These are phyloP conservation scores for Mucor saturninus DNA, from an alignment of 371 early-diverging fungal genomes.

Conservation along the genomic window DNA sequence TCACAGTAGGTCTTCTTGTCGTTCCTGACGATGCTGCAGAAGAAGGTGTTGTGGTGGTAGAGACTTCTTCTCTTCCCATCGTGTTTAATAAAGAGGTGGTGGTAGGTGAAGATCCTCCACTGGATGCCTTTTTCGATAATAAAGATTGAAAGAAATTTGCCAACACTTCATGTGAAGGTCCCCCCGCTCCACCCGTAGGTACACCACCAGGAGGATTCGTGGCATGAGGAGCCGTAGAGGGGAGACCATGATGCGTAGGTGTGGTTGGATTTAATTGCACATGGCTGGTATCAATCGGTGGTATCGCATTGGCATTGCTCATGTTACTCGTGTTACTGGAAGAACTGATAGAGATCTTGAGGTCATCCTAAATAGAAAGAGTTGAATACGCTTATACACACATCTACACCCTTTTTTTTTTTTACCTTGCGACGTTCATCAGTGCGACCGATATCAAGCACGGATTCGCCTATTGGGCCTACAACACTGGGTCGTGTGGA, in stretches of 20 bases:
- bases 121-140: slow-evolving; percentile 66
- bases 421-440: neutral
- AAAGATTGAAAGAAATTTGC: slow-evolving; percentile 90
- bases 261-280: neutral
- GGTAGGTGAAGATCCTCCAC: slow-evolving; percentile 23
- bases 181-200: slow-evolving; percentile 22
- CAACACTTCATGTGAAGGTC: slow-evolving; percentile 72
- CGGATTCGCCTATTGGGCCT: slow-evolving; percentile 34
- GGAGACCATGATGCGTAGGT: neutral
- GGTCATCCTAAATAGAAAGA: too few relatives aligned
- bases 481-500: slow-evolving; percentile 37
- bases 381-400: too few relatives aligned
- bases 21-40: slow-evolving; percentile 17
- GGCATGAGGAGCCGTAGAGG: too few relatives aligned
- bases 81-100: slow-evolving; percentile 20
- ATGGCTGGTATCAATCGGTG: slow-evolving; percentile 14
- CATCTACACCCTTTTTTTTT: neutral
- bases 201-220: too few relatives aligned
- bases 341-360: neutral
- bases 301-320: slow-evolving; percentile 11
- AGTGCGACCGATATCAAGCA: slow-evolving; percentile 12
- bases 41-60: neutral
- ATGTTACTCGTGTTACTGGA: neutral
- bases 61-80: slow-evolving; percentile 2
- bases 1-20: slow-evolving; percentile 38